Evolutionary conservation across 805 yeast genomes (phyloP).

Genomic region (Groenewaldozyma salmanticensis): DNA sequence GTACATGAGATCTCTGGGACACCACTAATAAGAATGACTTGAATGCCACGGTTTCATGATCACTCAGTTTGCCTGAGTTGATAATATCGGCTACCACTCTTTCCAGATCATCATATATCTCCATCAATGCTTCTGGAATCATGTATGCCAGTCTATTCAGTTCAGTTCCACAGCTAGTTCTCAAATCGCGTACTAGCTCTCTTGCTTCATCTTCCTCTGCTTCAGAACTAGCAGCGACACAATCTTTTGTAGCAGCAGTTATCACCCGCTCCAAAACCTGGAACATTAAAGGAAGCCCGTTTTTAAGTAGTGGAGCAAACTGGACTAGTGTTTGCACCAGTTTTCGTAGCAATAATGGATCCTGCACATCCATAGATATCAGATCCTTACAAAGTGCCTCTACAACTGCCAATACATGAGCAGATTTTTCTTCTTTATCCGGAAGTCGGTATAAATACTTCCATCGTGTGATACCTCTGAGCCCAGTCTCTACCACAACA

Average conservation of each 20-base stretch:
- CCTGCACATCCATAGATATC: constrained; percentile 62
- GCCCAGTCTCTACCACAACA: constrained; percentile 77
- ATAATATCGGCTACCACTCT: constrained; percentile 65
- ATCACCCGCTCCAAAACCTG: constrained; percentile 74
- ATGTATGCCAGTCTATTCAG: constrained; percentile 85
- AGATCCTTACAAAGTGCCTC: constrained; percentile 46
- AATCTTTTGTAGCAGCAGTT: constrained; percentile 73
- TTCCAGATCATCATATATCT: constrained; percentile 75
- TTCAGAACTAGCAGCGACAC: constrained; percentile 39
- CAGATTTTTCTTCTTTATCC: constrained; percentile 42
- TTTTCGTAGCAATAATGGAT: constrained; percentile 73
- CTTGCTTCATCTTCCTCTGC: constrained; percentile 48
- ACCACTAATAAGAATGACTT: constrained; percentile 86
- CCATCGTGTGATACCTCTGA: constrained; percentile 93
- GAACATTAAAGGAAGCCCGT: constrained; percentile 58
- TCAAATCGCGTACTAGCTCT: constrained; percentile 73
- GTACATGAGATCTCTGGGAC: constrained; percentile 65
- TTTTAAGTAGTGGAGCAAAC: constrained; percentile 82
- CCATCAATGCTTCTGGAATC: constrained; percentile 84
- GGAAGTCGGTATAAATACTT: constrained; percentile 74
- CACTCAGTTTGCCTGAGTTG: constrained; percentile 60
- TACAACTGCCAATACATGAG: constrained; percentile 53
- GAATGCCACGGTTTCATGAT: constrained; percentile 89
- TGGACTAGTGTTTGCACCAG: constrained; percentile 89
- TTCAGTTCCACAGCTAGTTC: constrained; percentile 92